Evolutionary conservation across 805 yeast genomes (phyloP), one percentile per base, ranked within the genome.

Genomic region (Wickerhamomyces xylosicus): DNA sequence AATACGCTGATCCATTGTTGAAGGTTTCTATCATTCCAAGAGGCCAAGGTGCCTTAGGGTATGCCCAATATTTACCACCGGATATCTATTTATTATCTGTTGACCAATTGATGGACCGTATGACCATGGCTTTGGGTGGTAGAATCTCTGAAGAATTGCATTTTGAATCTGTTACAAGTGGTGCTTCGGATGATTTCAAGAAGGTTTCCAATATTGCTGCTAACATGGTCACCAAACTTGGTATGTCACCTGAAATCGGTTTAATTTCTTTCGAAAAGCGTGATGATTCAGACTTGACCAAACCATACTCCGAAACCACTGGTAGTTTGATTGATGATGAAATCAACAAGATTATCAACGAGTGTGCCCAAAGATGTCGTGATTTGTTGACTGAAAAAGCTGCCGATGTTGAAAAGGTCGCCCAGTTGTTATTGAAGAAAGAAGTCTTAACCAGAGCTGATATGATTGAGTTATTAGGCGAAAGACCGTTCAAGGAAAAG

Each of bases 51-150:
- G 95, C 97, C 3, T 69, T 92, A 38, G 99, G 99, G 18, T 92
- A 94, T 59, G 98, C 98, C 2, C 96, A 92, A 59, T 94, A 90
- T 56, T 70, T 94, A 47, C 98, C 99, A 3, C 86, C 90, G 37
- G 99, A 92, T 57, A 78, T 81, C 42, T 87, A 85, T 54, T 66
- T 92, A 53, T 66, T 85, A 48, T 74, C 81, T 22, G 79, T 79
- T 41, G 71, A 77, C 46, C 96, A 92, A 60, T 73, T 89, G 45
- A 69, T 69, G 47, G 95, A 92, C 59, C 74, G 95, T 47, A 89
- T 92, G 95, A 77, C 87, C 20, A 94, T 92, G 97, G 83, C 97
- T 0, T 69, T 92, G 35, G 99, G 97, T 32, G 99, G 99, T 16
- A 74, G 99, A 51, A 97, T 92, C 16, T 78, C 94, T 31, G 99